phyloP scores from a whole-genome alignment of 345 rosid species.

The Eucalyptus marginata region DNA sequence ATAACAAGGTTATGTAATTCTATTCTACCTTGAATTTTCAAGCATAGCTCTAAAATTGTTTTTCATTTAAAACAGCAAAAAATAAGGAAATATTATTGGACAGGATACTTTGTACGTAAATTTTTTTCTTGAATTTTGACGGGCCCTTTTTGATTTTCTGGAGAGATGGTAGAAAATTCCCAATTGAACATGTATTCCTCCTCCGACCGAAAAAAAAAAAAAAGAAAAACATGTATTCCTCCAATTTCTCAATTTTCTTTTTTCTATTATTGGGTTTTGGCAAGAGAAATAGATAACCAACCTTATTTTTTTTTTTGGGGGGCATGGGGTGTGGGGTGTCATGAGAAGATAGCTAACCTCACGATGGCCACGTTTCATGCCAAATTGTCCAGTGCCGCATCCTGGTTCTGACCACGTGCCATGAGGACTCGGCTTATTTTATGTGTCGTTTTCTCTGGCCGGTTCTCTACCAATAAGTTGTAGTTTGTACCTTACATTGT shows the following conservation, averaged over 20 bases:
- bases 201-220: accelerated
- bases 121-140: accelerated
- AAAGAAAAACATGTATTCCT: not conserved
- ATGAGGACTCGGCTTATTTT: not conserved
- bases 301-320: too few species aligned
- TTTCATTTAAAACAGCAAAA: accelerated
- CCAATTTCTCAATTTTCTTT: not conserved
- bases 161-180: not conserved
- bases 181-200: accelerated
- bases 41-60: not conserved
- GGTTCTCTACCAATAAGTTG: not conserved
- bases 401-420: not conserved
- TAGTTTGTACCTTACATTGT: not conserved
- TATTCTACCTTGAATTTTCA: not conserved
- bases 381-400: not conserved
- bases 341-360: accelerated
- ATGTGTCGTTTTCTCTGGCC: not conserved
- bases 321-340: too few species aligned
- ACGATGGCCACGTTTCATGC: not conserved
- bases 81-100: accelerated
- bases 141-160: not conserved
- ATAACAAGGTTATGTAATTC: accelerated
- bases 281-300: not conserved
- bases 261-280: not conserved
- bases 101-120: accelerated